Evolutionary conservation across 129 eudicot genomes (phyloP), one percentile per base, ranked within the genome.

Genomic region (Flaveria robusta): DNA sequence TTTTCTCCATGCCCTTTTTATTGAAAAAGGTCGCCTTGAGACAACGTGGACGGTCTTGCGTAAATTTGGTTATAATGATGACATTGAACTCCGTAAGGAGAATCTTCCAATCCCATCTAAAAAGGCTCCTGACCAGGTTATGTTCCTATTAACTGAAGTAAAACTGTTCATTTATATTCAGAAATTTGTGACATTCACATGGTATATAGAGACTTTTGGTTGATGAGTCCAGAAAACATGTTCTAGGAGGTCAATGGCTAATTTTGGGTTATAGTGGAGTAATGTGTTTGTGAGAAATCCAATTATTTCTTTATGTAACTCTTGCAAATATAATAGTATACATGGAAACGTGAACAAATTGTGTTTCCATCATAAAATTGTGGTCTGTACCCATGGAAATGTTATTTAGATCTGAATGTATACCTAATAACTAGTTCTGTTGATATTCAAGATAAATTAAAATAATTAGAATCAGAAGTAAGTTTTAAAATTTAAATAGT

Each of bases 1-100:
- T 77, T 94, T 88, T 74, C 99, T 94, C 72, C 91, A 94, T 82
- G 99, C 97, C n/a, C 88, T 94, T 45, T 94, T 94, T 77, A 94
- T 94, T 47, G 99, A 91, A 79, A 94, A 87, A 80, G 97, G 99
- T 51, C 97, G 99, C 46, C 87, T 91, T 63, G 99, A 94, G 84
- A 94, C 97, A 1, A 87, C 96, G 2, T 94, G 99, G 99, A 87
- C 86, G 2, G 97, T 94, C 22, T 76, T 94, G 74, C 84, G 99
- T 82, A 94, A 89, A 74, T 94, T 87, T 75, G 99, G 99, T 54
- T 94, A 94, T 82, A 84, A 89, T 78, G 90, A 94, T 78, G 96
- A 94, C 64, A 85, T 94, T 71, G 84, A 90, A 80, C 97, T 94
- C 51, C 83, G 85, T 70, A 88, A 81, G 70, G 97, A 89, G 66